Evolutionary conservation across 1,139 yeast genomes (phyloP).

Genomic region (Protomyces inouyei): DNA sequence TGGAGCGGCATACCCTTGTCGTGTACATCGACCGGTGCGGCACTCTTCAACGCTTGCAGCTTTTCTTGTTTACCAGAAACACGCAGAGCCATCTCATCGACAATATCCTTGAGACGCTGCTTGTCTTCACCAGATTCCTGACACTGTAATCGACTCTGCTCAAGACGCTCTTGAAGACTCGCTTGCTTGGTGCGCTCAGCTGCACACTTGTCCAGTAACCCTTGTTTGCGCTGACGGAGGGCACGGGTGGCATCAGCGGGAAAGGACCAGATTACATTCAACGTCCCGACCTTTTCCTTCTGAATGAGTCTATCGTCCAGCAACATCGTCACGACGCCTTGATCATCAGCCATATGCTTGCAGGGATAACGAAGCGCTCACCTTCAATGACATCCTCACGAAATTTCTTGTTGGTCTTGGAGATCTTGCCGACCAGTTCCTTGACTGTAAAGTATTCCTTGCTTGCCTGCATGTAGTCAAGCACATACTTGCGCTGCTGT

Average conservation of each 20-base stretch:
- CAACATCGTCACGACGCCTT: neutral
- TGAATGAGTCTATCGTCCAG: neutral
- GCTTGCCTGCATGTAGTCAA: neutral
- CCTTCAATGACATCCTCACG: neutral
- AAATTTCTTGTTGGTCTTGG: neutral
- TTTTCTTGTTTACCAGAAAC: neutral
- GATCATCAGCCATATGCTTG: neutral
- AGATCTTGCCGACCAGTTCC: neutral
- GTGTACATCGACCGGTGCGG: neutral
- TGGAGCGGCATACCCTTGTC: neutral
- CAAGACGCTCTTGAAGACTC: neutral
- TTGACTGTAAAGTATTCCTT: neutral
- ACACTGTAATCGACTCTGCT: neutral
- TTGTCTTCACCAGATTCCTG: neutral
- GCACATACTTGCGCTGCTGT: neutral
- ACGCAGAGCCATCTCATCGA: neutral
- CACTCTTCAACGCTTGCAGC: neutral
- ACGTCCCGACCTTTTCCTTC: neutral
- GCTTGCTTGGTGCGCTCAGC: neutral
- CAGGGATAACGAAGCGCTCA: neutral
- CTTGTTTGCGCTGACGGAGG: neutral
- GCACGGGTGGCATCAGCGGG: constrained; percentile 7
- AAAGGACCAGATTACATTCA: constrained; percentile 5
- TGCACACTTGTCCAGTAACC: neutral
- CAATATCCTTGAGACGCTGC: neutral